A percentile compares a stretch with the other conserved stretches of the same genome.
Conservation (phyloP, 805 yeast genomes). For the Barnettozyma salicaria region DNA sequence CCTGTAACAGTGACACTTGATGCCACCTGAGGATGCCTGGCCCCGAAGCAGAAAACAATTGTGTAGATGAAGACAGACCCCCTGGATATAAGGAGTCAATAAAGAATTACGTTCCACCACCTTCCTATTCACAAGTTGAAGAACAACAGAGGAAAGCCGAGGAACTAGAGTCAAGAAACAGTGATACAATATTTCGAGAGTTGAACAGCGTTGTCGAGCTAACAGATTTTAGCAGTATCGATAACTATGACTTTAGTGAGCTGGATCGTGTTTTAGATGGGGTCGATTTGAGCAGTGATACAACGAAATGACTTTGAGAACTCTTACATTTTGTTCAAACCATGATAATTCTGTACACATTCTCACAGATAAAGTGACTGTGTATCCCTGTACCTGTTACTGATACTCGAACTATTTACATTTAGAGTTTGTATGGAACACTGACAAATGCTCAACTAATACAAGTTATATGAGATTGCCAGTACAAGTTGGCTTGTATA, state of each 20-base stretch:
- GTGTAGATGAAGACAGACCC: slow-evolving; percentile 3
- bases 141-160: background rate
- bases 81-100: slow-evolving; percentile 14
- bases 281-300: slow-evolving; percentile 5
- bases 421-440: too few species aligned
- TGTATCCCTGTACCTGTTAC: too few species aligned
- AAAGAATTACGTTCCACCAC: background rate
- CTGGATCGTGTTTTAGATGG: slow-evolving; percentile 10
- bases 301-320: too few species aligned
- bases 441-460: too few species aligned
- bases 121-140: too few species aligned
- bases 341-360: too few species aligned
- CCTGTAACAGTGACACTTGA: background rate
- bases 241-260: slow-evolving; percentile 15
- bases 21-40: too few species aligned
- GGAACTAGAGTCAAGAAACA: background rate
- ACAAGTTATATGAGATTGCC: too few species aligned
- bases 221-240: slow-evolving; percentile 17
- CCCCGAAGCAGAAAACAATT: background rate
- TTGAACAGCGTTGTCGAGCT: slow-evolving; percentile 11
- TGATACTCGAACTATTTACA: too few species aligned
- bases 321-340: too few species aligned
- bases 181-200: slow-evolving; percentile 9
- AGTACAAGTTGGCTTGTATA: too few species aligned
- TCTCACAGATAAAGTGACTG: too few species aligned